Percentiles rank a stretch among this genome's conserved stretches.
phyloP scores from a whole-genome alignment of 2,329 filamentous ascomycete genomes.

The Volutella citrinella region DNA sequence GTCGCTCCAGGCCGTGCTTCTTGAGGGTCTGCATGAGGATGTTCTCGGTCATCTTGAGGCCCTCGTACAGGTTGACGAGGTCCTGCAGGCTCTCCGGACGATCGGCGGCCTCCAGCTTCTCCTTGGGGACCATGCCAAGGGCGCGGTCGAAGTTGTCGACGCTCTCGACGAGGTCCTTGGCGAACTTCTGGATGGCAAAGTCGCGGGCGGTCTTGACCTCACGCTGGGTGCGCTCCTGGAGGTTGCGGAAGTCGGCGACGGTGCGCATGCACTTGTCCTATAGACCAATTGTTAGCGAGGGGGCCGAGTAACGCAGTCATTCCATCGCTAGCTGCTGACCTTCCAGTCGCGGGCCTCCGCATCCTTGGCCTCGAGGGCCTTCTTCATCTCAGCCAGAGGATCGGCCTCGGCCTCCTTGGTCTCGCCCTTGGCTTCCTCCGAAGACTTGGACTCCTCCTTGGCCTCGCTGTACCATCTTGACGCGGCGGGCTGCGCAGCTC shows the following conservation, averaged over 20 bases:
- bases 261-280: slow-evolving; percentile 94
- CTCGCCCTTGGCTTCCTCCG: slow-evolving; percentile 27
- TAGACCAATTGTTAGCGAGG: not conserved
- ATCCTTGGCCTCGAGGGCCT: slow-evolving; percentile 51
- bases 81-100: slow-evolving; percentile 62
- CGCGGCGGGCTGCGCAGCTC: slow-evolving; percentile 32
- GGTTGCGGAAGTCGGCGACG: slow-evolving; percentile 95
- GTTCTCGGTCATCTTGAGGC: slow-evolving; percentile 90
- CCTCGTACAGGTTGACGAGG: slow-evolving; percentile 76
- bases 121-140: slow-evolving; percentile 70
- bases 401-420: slow-evolving; percentile 31
- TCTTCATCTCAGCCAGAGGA: slow-evolving; percentile 44
- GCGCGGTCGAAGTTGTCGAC: slow-evolving; percentile 98
- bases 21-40: slow-evolving; percentile 84
- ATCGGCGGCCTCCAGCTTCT: slow-evolving; percentile 60
- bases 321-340: slow-evolving; percentile 48
- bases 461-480: slow-evolving; percentile 46
- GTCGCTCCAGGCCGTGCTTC: slow-evolving; percentile 91
- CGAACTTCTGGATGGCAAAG: slow-evolving; percentile 95
- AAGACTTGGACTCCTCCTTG: slow-evolving; percentile 28
- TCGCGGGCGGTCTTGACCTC: slow-evolving; percentile 84
- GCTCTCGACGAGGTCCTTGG: slow-evolving; percentile 89
- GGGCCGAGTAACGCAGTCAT: slow-evolving; percentile 7
- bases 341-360: slow-evolving; percentile 71
- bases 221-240: slow-evolving; percentile 89